Evolutionary conservation across 495 filamentous ascomycete genomes (phyloP).

Genomic region (Xylaria intraflava): DNA sequence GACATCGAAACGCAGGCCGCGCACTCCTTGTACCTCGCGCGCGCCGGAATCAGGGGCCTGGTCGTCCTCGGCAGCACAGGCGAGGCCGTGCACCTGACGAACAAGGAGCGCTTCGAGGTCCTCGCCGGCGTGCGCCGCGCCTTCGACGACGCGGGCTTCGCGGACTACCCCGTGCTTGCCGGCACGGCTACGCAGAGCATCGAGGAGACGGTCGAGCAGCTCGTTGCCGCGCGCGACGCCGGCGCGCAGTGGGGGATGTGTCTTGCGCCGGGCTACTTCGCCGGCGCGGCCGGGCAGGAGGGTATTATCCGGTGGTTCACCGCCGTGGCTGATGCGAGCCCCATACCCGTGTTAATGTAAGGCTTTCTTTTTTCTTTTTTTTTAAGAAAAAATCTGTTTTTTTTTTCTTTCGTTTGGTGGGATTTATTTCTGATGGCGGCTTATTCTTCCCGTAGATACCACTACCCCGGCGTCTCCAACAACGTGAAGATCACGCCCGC

Average conservation of each 20-base stretch:
- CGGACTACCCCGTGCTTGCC: slow-evolving; percentile 59
- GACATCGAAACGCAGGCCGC: slow-evolving; percentile 51
- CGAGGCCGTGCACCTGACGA: slow-evolving; percentile 59
- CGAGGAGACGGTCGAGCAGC: slow-evolving; percentile 55
- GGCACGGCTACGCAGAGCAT: slow-evolving; percentile 58
- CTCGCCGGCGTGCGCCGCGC: slow-evolving; percentile 46
- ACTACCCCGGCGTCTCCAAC: slow-evolving; percentile 62
- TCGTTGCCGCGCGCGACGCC: slow-evolving; percentile 50
- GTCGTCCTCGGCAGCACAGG: slow-evolving; percentile 63
- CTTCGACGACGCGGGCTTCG: slow-evolving; percentile 50
- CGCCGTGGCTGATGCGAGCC: slow-evolving; percentile 46
- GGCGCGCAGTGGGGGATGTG: slow-evolving; percentile 59
- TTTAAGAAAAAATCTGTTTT: background rate
- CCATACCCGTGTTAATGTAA: slow-evolving; percentile 50
- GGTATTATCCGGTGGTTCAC: slow-evolving; percentile 49
- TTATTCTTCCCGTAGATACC: slow-evolving; percentile 47
- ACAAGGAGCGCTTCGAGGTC: slow-evolving; percentile 52
- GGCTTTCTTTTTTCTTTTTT: slow-evolving; percentile 6
- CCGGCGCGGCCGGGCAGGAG: slow-evolving; percentile 39
- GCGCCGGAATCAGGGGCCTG: slow-evolving; percentile 54
- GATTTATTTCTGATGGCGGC: background rate
- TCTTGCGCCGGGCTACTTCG: slow-evolving; percentile 54
- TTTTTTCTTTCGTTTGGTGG: background rate
- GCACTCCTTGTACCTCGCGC: slow-evolving; percentile 59
- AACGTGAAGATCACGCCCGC: slow-evolving; percentile 48